Evolutionary conservation across 2,329 filamentous ascomycete species (phyloP), one percentile per base, ranked within the genome.

Genomic region (Graphilbum fragrans): DNA sequence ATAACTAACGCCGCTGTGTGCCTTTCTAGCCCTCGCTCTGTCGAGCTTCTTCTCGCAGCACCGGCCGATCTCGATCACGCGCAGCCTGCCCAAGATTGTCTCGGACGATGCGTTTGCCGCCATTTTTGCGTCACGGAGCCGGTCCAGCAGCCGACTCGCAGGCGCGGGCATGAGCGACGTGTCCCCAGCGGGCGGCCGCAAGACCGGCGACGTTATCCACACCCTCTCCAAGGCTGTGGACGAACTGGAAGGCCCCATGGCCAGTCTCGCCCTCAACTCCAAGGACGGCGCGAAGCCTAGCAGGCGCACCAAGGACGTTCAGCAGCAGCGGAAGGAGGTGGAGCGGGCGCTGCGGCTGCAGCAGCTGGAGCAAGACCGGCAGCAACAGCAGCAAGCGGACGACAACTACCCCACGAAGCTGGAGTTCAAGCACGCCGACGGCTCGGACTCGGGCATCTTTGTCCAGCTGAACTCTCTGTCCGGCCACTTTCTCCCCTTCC

Each of bases 31-130:
- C 55, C 73, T 96, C 46, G 81, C 83, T 48, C 70, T 94, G 36
- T 92, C 90, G 8, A 82, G 82, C 38, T 96, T 98, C 71, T 96
- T 96, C 69, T 93, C 88, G 48, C 82, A 94, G 50, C 86, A 98
- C 64, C 80, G 92, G 47, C 92, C 92, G 36, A 90, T 98, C 55
- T 94, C 86, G 42, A 77, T 95, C 50, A 87, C 81, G 38, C 80
- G 81, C 52, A 80, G 82, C 50, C 80, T 94, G 55, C 92, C 83
- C 42, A 78, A 75, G 52, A 67, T 72, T 18, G 73, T 87, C 36
- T 78, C 74, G 40, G 70, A 82, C 47, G 81, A 84, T 56, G 72
- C 80, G 38, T 95, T 96, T 60, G 80, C 85, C 47, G 72, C 82
- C 55, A 88, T 98, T 55, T 96, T 96, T 60, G 69, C 79, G 35